Evolutionary conservation across 176 grass and related monocot species (phyloP), one percentile per base, ranked within the genome.

Genomic region (Saccharum officinarum): DNA sequence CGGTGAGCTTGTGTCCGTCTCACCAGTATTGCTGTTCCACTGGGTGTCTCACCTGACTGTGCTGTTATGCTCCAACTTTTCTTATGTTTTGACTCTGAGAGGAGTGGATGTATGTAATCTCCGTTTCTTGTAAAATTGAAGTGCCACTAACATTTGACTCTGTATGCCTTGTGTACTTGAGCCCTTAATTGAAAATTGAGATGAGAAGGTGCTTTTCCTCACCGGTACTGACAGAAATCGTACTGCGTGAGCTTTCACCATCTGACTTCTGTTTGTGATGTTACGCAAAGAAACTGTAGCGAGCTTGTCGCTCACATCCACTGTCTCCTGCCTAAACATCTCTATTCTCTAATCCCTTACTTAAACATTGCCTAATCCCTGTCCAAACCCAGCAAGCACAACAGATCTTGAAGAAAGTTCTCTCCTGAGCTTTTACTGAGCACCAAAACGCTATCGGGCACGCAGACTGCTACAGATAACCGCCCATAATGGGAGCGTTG

Each of bases 401-500:
- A 69, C 14, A 37, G 25, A 15, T 3, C 79, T 47, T 69, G 15
- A 14, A 7, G 47, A 22, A 69, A 76, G 22, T 61, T 49, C 6
- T 1, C 23, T 28, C 17, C 60, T 9, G 20, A n/a, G 8, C 8
- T n/a, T 2, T 57, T 9, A 20, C 10, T 76, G 12, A 11, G 67
- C 50, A 36, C 38, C 34, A 75, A 75, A 85, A 73, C 22, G 61
- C 14, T 37, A 45, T 22, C 54, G 37, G 82, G 9, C 47, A 8
- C 3, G 11, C 64, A 38, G 79, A 76, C 47, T 38, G 70, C 69
- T 46, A 75, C 76, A 38, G 38, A 11, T 42, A 67, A 84, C 76
- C 3, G 69, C 16, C 2, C 8, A 45, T 42, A 2, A 62, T 17
- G 12, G 16, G 4, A 73, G 18, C 60, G 79, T 63, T 62, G 65